phyloP scores from a whole-genome alignment of 2,329 filamentous ascomycete species.

The Stylonectria norvegica region DNA sequence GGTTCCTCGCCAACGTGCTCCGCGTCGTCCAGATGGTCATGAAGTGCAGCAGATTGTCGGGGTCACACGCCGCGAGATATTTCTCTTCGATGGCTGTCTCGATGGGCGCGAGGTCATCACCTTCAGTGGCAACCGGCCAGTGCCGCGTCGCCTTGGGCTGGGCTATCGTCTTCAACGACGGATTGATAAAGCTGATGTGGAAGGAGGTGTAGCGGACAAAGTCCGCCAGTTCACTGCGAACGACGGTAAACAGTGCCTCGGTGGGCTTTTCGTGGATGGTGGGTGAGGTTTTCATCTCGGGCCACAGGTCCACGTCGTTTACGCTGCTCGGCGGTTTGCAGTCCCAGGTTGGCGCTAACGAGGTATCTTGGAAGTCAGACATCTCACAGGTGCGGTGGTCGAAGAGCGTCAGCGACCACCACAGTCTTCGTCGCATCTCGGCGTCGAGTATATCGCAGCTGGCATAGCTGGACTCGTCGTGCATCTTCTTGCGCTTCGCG shows the following conservation, averaged over 20 bases:
- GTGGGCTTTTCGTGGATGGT: constrained; percentile 28
- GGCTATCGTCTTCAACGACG: constrained; percentile 28
- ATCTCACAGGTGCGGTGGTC: constrained; percentile 56
- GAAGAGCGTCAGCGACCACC: constrained; percentile 58
- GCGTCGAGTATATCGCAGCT: constrained; percentile 42
- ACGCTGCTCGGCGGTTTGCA: constrained; percentile 42
- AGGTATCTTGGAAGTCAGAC: constrained; percentile 32
- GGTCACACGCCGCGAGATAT: constrained; percentile 43
- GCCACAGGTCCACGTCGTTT: constrained; percentile 44
- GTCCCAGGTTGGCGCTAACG: constrained; percentile 38
- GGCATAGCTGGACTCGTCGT: constrained; percentile 41
- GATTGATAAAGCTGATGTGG: constrained; percentile 35
- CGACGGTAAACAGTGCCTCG: constrained; percentile 41
- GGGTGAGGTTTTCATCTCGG: constrained; percentile 37
- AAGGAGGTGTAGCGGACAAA: constrained; percentile 33
- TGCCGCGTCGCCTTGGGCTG: constrained; percentile 1
- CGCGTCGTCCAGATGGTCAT: constrained; percentile 39
- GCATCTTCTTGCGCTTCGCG: constrained; percentile 54
- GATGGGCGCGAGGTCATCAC: constrained; percentile 31
- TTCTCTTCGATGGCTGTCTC: constrained; percentile 42
- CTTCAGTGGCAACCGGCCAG: constrained; percentile 12
- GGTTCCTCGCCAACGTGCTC: constrained; percentile 43
- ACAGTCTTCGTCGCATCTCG: constrained; percentile 59
- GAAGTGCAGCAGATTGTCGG: constrained; percentile 37
- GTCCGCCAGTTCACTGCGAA: constrained; percentile 40